Percentiles rank a stretch among this genome's conserved stretches.
Conservation (phyloP, 1,139 yeast species). For the Suhomyces guaymorum region DNA sequence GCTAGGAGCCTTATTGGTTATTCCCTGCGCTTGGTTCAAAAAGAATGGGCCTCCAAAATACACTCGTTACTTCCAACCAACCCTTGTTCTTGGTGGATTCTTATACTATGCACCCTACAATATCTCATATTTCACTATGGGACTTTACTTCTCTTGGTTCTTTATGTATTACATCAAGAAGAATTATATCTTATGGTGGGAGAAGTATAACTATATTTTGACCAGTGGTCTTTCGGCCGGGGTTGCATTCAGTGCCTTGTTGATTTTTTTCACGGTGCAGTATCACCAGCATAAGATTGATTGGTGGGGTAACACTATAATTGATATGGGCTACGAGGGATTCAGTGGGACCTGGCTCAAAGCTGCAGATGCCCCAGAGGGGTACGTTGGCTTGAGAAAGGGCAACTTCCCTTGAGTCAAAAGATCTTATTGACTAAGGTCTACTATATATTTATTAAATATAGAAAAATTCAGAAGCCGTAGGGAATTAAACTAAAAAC, state of each 20-base stretch:
- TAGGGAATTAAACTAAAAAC: too few species aligned
- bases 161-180: slow-evolving; percentile 57
- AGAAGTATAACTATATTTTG: slow-evolving; percentile 61
- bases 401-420: slow-evolving; percentile 37
- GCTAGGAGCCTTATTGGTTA: slow-evolving; percentile 30
- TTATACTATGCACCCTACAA: slow-evolving; percentile 38
- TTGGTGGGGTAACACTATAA: slow-evolving; percentile 66
- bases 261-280: slow-evolving; percentile 58
- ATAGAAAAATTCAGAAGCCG: too few species aligned
- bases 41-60: slow-evolving; percentile 17
- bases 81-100: slow-evolving; percentile 21
- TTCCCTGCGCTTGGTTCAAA: slow-evolving; percentile 31
- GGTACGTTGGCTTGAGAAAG: slow-evolving; percentile 45
- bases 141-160: slow-evolving; percentile 45
- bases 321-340: slow-evolving; percentile 49
- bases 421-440: too few species aligned
- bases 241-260: slow-evolving; percentile 55
- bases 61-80: slow-evolving; percentile 20
- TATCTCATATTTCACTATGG: slow-evolving; percentile 54
- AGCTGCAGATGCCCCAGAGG: slow-evolving; percentile 40
- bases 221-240: slow-evolving; percentile 58
- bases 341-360: slow-evolving; percentile 31
- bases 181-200: slow-evolving; percentile 59
- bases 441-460: background rate
- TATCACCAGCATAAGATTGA: slow-evolving; percentile 37